Base-by-base conservation (phyloP, 2,329 filamentous ascomycete genomes). In the Colletotrichum sp. region DNA sequence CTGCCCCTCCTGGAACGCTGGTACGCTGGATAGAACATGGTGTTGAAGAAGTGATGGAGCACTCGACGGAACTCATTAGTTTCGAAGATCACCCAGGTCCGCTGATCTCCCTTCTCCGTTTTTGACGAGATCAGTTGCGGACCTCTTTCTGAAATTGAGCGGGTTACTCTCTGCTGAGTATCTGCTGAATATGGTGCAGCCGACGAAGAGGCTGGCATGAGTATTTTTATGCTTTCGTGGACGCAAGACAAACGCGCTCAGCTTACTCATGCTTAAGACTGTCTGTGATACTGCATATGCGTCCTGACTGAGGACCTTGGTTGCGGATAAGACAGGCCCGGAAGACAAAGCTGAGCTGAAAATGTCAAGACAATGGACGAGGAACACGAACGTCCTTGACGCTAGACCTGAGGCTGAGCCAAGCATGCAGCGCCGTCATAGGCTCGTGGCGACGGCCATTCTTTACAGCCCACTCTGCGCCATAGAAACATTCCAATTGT, bases 101-200 rank as follows among this genome's bases (percentile, higher is more conserved):
- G 66, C 67, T 43, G 21, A 75, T 75, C 43, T 73, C 18, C 70
- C 48, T 55, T 56, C 32, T 72, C 69, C 55, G n/a, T 75, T 24
- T 67, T 38, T 52, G 10, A 36, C 32, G 34, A 65, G 16, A 32
- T 24, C 56, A 56, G 28, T 36, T 48, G 62, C 38, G 30, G 62
- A 56, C 26, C 26, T 28, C 30, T 34, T 62, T 43, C 21, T n/a
- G 52, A 36, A 24, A 12, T 32, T 32, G 32, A 56, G 55, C 36
- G 32, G 36, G 24, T 36, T 26, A 43, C 16, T 38, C 32, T 21
- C 16, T 43, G 24, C 55, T 32, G 66, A 67, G 18, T 38, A 21
- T 21, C 4, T 43, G 24, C 55, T 32, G 66, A 66, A 15, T 38
- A 21, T 21, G 43, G n/a, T 52, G 6, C 3, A 48, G 30, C 7